A percentile compares a stretch with the other conserved stretches of the same genome.
Conservation (phyloP, 1,139 yeast genomes). For the Sugiyamaella neomexicana region DNA sequence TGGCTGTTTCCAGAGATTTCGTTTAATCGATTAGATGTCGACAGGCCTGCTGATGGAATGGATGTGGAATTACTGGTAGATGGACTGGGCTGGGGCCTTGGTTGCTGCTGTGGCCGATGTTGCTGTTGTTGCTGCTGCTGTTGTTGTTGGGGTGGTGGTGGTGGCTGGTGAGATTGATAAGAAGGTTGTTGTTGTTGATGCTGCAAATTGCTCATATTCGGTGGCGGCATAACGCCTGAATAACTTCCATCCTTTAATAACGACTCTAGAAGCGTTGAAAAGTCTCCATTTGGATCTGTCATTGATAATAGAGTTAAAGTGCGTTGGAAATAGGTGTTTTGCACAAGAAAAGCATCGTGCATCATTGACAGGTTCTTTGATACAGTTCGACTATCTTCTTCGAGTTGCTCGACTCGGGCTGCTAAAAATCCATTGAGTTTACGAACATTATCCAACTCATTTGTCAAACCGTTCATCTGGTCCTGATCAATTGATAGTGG, state of each 20-base stretch:
- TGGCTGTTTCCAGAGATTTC: neutral
- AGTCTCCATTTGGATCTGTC: conserved; percentile 6
- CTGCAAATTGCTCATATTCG: neutral
- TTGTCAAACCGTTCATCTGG: neutral
- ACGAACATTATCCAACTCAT: conserved; percentile 7
- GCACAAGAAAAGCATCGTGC: conserved; percentile 12
- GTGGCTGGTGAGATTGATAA: too few species aligned
- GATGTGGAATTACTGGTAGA: neutral
- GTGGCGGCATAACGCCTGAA: neutral
- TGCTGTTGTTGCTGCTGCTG: conserved; percentile 12
- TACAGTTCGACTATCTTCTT: conserved; percentile 13
- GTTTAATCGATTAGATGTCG: neutral
- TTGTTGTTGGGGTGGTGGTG: conserved; percentile 10
- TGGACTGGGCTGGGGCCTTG: neutral
- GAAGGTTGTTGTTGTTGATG: conserved; percentile 12
- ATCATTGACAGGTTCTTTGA: conserved; percentile 12
- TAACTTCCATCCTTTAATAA: conserved; percentile 10
- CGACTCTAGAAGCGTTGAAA: conserved; percentile 2
- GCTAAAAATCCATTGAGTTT: conserved; percentile 15
- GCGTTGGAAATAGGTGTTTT: conserved; percentile 9
- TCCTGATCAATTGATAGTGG: neutral
- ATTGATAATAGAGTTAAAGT: conserved; percentile 2
- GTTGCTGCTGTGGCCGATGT: neutral
- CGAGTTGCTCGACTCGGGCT: conserved; percentile 15
- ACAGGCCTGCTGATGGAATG: neutral